phyloP scores from a whole-genome alignment of 2,329 filamentous ascomycete species.

The Eurotiales sp. region DNA sequence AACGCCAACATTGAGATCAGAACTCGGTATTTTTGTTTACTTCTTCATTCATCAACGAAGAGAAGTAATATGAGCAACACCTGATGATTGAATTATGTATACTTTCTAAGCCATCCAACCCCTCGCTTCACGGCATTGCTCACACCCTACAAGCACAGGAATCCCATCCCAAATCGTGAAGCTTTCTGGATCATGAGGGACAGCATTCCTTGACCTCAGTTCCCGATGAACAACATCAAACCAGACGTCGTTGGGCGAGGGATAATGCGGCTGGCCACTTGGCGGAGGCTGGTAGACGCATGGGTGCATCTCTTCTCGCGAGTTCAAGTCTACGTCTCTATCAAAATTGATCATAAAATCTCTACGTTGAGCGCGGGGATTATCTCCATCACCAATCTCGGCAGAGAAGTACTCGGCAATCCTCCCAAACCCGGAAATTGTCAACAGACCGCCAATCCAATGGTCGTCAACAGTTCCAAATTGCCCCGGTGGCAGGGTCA shows the following conservation, averaged over 20 bases:
- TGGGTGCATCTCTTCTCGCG: slow-evolving; percentile 36
- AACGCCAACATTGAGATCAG: too few relatives aligned
- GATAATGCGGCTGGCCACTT: slow-evolving; percentile 26
- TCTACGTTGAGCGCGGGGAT: slow-evolving; percentile 37
- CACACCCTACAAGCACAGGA: slow-evolving; percentile 35
- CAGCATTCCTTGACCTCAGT: slow-evolving; percentile 24
- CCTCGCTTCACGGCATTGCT: slow-evolving; percentile 25
- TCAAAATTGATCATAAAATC: slow-evolving; percentile 44
- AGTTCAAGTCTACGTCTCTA: slow-evolving; percentile 33
- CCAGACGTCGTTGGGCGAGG: slow-evolving; percentile 37
- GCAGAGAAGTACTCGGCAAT: slow-evolving; percentile 42
- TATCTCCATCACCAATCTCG: slow-evolving; percentile 40
- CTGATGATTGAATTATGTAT: background rate
- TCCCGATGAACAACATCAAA: slow-evolving; percentile 34
- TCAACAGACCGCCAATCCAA: slow-evolving; percentile 40
- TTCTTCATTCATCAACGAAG: background rate
- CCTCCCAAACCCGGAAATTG: slow-evolving; percentile 35
- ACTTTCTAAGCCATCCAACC: slow-evolving; percentile 31
- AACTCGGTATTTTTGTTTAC: background rate
- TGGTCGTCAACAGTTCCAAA: slow-evolving; percentile 29
- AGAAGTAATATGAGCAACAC: too few relatives aligned
- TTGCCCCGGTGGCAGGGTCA: slow-evolving; percentile 29
- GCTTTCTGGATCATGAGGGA: slow-evolving; percentile 32
- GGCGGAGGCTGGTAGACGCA: slow-evolving; percentile 32
- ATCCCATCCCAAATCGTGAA: slow-evolving; percentile 32